Evolutionary conservation across 2,329 filamentous ascomycete genomes (phyloP).

Genomic region (Calonectria henricotiae): DNA sequence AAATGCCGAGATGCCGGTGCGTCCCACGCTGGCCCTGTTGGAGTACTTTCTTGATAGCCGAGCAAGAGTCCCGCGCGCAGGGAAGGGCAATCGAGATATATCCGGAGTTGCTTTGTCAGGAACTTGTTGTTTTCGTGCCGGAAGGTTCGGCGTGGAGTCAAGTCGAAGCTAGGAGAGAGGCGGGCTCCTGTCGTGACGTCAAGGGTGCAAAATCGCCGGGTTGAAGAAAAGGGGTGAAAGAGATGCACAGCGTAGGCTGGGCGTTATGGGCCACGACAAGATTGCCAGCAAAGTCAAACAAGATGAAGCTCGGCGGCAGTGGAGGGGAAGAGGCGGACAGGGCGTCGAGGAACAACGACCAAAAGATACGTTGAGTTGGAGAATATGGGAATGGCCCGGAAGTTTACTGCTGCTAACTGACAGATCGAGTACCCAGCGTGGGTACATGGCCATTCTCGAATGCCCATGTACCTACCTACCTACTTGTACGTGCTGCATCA

Average conservation of each 20-base stretch:
- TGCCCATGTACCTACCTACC: conserved; percentile 18
- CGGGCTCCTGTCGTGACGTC: conserved; percentile 48
- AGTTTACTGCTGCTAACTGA: conserved; percentile 28
- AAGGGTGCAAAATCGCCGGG: conserved; percentile 35
- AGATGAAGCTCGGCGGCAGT: conserved; percentile 10
- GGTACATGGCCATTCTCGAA: conserved; percentile 21
- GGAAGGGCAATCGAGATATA: conserved; percentile 29
- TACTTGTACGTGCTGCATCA: conserved; percentile 11
- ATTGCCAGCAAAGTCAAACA: conserved; percentile 19
- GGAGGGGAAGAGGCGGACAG: conserved; percentile 15
- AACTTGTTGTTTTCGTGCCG: conserved; percentile 18
- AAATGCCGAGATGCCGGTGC: conserved; percentile 47
- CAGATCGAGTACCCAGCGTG: conserved; percentile 8
- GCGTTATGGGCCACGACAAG: conserved; percentile 3
- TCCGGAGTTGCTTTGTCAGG: conserved; percentile 22
- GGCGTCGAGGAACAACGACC: conserved; percentile 25
- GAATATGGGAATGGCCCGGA: conserved; percentile 36
- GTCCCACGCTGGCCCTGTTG: conserved; percentile 37
- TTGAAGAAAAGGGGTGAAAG: conserved; percentile 28
- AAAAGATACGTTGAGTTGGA: conserved; percentile 38
- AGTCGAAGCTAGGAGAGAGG: conserved; percentile 31
- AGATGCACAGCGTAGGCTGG: conserved; percentile 9
- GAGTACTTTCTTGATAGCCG: conserved; percentile 34
- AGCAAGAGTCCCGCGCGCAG: conserved; percentile 10
- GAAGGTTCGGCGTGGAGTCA: conserved; percentile 46